Evolutionary conservation across 345 rosid genomes (phyloP).

Genomic region (Populus euphratica): DNA sequence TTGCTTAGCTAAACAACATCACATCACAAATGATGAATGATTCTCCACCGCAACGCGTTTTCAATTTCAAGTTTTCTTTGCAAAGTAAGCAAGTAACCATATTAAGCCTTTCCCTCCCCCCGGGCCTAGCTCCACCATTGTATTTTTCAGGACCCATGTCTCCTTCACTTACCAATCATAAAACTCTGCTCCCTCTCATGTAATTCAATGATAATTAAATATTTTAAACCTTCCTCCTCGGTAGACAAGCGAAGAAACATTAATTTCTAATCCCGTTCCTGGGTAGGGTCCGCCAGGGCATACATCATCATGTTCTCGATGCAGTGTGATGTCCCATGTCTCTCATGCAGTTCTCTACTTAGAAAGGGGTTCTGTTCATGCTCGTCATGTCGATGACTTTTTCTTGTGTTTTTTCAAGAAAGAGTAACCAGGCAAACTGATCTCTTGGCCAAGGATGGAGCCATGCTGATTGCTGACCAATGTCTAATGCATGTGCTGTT

Average conservation of each 20-base stretch:
- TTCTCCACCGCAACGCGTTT: conserved; percentile 5
- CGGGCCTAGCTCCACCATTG: neutral
- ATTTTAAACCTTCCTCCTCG: too few relatives aligned
- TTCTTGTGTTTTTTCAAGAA: too few relatives aligned
- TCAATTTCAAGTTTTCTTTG: neutral
- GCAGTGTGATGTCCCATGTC: neutral
- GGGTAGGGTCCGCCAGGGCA: neutral
- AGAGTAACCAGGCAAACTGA: too few relatives aligned
- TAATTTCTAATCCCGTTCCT: neutral
- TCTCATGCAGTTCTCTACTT: too few relatives aligned
- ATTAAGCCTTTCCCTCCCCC: neutral
- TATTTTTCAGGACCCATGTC: neutral
- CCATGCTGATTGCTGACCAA: too few relatives aligned
- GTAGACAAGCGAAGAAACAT: neutral
- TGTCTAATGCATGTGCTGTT: too few relatives aligned
- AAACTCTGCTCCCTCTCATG: neutral
- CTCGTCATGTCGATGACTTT: too few relatives aligned
- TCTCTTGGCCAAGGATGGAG: too few relatives aligned
- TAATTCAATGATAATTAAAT: neutral
- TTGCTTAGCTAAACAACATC: too few relatives aligned
- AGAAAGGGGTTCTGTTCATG: too few relatives aligned
- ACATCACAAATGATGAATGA: neutral
- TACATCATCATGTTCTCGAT: neutral
- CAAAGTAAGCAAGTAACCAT: too few relatives aligned
- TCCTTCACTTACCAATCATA: neutral